These are phyloP conservation scores for Chaetomiaceae sp. DNA, from an alignment of 2,329 filamentous ascomycete genomes.

Conservation along the genomic window DNA sequence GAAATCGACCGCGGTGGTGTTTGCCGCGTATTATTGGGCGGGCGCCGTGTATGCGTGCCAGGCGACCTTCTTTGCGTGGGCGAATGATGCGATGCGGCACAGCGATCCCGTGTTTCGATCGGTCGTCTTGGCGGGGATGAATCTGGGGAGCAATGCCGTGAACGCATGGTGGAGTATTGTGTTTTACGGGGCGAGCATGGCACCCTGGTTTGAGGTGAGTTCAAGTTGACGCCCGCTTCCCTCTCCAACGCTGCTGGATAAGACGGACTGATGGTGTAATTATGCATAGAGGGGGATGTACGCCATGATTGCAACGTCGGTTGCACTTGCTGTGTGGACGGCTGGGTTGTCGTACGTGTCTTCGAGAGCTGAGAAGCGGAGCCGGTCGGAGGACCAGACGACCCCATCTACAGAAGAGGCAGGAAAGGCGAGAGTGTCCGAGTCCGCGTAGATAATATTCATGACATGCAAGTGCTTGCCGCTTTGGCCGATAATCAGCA, in stretches of 20 bases:
- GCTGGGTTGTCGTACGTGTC: slow-evolving; percentile 47
- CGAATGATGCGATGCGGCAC: slow-evolving; percentile 63
- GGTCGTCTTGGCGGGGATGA: slow-evolving; percentile 69
- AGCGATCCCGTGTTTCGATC: slow-evolving; percentile 60
- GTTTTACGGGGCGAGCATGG: slow-evolving; percentile 64
- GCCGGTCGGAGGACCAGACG: not conserved
- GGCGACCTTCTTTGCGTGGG: slow-evolving; percentile 72
- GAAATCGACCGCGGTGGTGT: slow-evolving; percentile 48
- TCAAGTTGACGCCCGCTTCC: not conserved
- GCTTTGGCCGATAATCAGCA: no score
- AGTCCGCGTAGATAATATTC: not conserved
- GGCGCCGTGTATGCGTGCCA: slow-evolving; percentile 68
- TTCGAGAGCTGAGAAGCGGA: slow-evolving; percentile 2
- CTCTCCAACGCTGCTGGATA: no score
- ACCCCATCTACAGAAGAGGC: not conserved
- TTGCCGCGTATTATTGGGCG: slow-evolving; percentile 66
- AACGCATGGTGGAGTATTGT: slow-evolving; percentile 72
- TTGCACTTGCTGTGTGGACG: slow-evolving; percentile 58
- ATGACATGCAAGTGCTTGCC: not conserved
- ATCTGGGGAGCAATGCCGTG: slow-evolving; percentile 61
- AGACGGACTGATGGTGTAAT: no score
- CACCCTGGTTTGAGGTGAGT: slow-evolving; percentile 60
- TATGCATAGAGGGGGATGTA: slow-evolving; percentile 59
- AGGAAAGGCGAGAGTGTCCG: not conserved
- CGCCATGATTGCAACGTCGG: slow-evolving; percentile 64